Conservation (phyloP, 495 filamentous ascomycete species). For the Choiromyces venosus region DNA sequence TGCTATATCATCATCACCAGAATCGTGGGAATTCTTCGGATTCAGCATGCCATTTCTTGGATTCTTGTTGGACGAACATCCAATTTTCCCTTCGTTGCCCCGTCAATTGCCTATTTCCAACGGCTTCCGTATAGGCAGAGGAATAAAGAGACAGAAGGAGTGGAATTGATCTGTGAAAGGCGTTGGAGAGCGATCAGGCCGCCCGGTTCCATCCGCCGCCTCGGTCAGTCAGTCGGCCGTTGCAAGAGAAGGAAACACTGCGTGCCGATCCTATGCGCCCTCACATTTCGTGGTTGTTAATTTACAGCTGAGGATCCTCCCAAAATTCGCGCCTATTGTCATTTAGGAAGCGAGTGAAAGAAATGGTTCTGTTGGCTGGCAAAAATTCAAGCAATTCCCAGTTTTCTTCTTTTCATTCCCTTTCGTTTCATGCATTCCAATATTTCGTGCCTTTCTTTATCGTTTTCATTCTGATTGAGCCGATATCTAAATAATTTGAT, state of each 20-base stretch:
- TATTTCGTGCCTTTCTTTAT: not conserved
- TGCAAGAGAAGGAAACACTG: not conserved
- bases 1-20: not conserved
- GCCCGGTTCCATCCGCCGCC: not conserved
- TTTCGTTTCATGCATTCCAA: not conserved
- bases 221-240: not conserved
- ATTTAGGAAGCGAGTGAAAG: not conserved
- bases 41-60: not conserved
- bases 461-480: not conserved
- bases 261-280: not conserved
- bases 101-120: not conserved
- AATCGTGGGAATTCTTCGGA: constrained; percentile 11
- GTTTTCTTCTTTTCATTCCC: not conserved
- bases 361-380: not conserved
- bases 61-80: not conserved
- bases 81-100: not conserved
- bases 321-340: not conserved
- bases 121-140: not conserved
- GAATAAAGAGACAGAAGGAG: not conserved
- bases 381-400: not conserved
- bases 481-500: not conserved
- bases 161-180: not conserved
- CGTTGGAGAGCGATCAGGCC: not conserved
- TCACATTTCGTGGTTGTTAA: not conserved
- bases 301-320: not conserved